These are phyloP conservation scores for Pisolithus sp. DNA, from an alignment of 768 basidiomycete genomes.

Conservation along the genomic window DNA sequence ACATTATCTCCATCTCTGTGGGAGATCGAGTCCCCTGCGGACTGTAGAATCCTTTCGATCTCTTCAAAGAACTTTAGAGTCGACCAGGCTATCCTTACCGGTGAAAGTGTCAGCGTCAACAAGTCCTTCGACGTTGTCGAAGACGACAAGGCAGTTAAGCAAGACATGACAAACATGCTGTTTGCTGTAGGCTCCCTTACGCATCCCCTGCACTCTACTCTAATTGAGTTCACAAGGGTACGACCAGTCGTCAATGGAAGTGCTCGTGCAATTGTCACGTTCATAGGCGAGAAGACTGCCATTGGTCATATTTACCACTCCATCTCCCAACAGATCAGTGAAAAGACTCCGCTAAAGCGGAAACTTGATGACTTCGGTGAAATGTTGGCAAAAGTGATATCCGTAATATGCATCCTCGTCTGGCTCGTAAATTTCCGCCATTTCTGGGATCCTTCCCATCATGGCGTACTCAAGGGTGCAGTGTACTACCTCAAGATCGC, in stretches of 20 bases:
- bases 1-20: slow-evolving; percentile 84
- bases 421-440: slow-evolving; percentile 97
- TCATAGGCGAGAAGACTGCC: slow-evolving; percentile 81
- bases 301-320: slow-evolving; percentile 98
- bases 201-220: too few relatives aligned
- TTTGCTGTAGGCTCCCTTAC: slow-evolving; percentile 58
- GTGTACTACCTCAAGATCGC: slow-evolving; percentile 99
- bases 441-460: slow-evolving; percentile 93
- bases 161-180: slow-evolving; percentile 96
- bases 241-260: slow-evolving; percentile 93
- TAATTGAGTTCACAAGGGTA: slow-evolving; percentile 50
- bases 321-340: slow-evolving; percentile 85
- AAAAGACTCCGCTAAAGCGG: slow-evolving; percentile 95
- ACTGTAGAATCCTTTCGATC: slow-evolving; percentile 83
- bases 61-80: slow-evolving; percentile 91
- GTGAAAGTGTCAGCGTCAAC: slow-evolving; percentile 85
- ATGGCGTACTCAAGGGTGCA: slow-evolving; percentile 85
- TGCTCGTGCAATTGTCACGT: slow-evolving; percentile 80
- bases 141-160: slow-evolving; percentile 83
- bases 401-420: slow-evolving; percentile 93
- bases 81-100: slow-evolving; percentile 95
- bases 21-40: slow-evolving; percentile 95
- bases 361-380: slow-evolving; percentile 99
- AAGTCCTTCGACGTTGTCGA: slow-evolving; percentile 65
- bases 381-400: slow-evolving; percentile 94